These are phyloP conservation scores for Penicillium longicatenatum DNA, from an alignment of 495 filamentous ascomycete genomes.

Conservation along the genomic window DNA sequence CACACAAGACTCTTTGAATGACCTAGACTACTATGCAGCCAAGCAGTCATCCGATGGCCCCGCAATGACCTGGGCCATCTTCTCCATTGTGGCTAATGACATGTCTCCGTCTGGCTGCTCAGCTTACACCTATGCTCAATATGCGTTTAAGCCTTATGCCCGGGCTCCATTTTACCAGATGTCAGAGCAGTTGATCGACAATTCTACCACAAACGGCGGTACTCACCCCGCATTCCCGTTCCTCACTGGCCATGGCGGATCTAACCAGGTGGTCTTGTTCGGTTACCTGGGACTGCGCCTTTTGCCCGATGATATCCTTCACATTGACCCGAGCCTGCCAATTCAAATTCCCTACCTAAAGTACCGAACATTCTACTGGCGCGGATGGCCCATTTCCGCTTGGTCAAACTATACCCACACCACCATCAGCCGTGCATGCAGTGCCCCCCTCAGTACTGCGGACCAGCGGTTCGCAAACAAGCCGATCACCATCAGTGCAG, in stretches of 20 bases:
- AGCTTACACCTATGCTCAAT: slow-evolving; percentile 63
- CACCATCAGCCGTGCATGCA: slow-evolving; percentile 51
- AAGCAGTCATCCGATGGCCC: slow-evolving; percentile 64
- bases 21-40: slow-evolving; percentile 65
- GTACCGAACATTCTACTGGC: slow-evolving; percentile 72
- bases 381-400: slow-evolving; percentile 64
- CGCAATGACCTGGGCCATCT: slow-evolving; percentile 69
- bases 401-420: slow-evolving; percentile 67
- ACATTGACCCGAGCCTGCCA: slow-evolving; percentile 60
- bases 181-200: slow-evolving; percentile 71
- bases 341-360: slow-evolving; percentile 62
- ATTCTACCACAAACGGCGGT: slow-evolving; percentile 64
- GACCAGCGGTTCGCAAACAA: slow-evolving; percentile 48
- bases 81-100: slow-evolving; percentile 60
- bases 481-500: slow-evolving; percentile 55
- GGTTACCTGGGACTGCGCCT: slow-evolving; percentile 64
- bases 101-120: slow-evolving; percentile 63
- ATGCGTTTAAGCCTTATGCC: slow-evolving; percentile 57
- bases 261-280: slow-evolving; percentile 61
- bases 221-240: slow-evolving; percentile 68
- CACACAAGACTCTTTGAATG: slow-evolving; percentile 47
- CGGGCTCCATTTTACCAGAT: slow-evolving; percentile 56
- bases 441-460: slow-evolving; percentile 41
- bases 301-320: slow-evolving; percentile 50
- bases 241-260: slow-evolving; percentile 66